Percentiles rank a stretch among this genome's conserved stretches.
These are phyloP conservation scores for Austroboletus niveus DNA, from an alignment of 1,284 basidiomycete genomes.

Conservation along the genomic window DNA sequence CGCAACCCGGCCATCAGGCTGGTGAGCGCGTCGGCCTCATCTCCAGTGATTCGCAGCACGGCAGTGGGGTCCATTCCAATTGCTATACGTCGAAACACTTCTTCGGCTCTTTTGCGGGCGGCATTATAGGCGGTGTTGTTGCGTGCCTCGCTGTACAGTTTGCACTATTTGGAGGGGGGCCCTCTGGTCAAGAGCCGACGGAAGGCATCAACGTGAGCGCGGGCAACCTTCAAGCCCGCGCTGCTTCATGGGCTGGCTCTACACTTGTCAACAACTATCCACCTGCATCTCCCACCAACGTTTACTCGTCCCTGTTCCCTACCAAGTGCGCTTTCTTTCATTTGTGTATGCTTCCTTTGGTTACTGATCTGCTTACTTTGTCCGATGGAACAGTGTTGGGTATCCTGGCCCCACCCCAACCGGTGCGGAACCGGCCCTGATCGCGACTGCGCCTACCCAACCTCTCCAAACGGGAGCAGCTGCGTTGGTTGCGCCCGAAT, in stretches of 20 bases:
- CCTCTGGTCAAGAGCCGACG: too few species aligned
- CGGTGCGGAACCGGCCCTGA: conserved; percentile 75
- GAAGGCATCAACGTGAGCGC: neutral
- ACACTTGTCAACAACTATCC: neutral
- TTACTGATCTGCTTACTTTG: neutral
- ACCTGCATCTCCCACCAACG: neutral
- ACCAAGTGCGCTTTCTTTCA: conserved; percentile 12
- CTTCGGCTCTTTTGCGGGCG: conserved; percentile 27
- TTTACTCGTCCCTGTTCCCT: neutral
- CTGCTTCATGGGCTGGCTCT: neutral
- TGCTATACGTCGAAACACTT: conserved; percentile 23
- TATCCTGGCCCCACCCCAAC: conserved; percentile 83
- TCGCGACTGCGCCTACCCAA: conserved; percentile 75
- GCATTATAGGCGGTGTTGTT: conserved; percentile 8
- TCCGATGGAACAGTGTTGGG: conserved; percentile 49
- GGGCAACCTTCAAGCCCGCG: neutral
- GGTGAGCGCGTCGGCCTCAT: conserved; percentile 7
- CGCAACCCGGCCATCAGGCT: neutral
- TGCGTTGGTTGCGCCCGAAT: conserved; percentile 56
- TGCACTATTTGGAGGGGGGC: conserved; percentile 17
- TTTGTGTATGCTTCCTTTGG: too few species aligned
- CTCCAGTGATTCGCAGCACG: neutral
- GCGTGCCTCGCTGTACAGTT: conserved; percentile 29
- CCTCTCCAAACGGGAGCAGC: conserved; percentile 72
- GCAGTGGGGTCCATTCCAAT: too few species aligned